Evolutionary conservation across 73 alveolate species (phyloP), one percentile per base, ranked within the genome.

Genomic region (Paramecium octaurelia): DNA sequence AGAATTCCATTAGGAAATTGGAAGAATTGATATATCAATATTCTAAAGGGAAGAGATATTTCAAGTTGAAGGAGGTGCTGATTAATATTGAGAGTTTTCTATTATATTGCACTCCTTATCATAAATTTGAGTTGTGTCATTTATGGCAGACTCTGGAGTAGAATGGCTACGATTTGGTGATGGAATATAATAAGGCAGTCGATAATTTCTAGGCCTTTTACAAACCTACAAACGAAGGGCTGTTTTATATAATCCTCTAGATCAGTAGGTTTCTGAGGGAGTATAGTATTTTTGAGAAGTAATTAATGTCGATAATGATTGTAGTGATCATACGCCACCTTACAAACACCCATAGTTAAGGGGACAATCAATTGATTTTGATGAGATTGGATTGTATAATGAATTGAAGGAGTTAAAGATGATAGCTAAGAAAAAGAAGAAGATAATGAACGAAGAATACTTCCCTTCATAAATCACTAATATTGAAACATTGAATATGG

Each of bases 61-160:
- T 80, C 48, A 80, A 80, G 18, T 80, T 80, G 18, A 80, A 80
- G 12, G 91, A 80, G 24, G 29, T 80, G 6, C 6, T 80, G 2
- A 80, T 43, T 10, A 80, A 80, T 80, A 24, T 80, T n/a, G 91
- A 80, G 21, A 80, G 57, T 46, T 80, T 80, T 23, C n/a, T 80
- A 8, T 20, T 80, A 23, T 80, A 40, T 21, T 80, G 91, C 7
- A 80, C 24, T 80, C 73, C 73, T 0, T 16, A 44, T 40, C 70
- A 80, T 80, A 80, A 80, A 80, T 80, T 80, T 80, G 91, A 80
- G 46, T 42, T 80, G 24, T 80, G 91, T 80, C 46, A 80, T 80
- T 10, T 80, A 40, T 46, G 70, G 70, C 11, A 80, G 34, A 80
- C 34, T 8, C 34, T 80, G 7, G 91, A 80, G 12, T 43, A 43